Conservation (phyloP, 371 early-diverging fungal species). For the Mortierella sp. region DNA sequence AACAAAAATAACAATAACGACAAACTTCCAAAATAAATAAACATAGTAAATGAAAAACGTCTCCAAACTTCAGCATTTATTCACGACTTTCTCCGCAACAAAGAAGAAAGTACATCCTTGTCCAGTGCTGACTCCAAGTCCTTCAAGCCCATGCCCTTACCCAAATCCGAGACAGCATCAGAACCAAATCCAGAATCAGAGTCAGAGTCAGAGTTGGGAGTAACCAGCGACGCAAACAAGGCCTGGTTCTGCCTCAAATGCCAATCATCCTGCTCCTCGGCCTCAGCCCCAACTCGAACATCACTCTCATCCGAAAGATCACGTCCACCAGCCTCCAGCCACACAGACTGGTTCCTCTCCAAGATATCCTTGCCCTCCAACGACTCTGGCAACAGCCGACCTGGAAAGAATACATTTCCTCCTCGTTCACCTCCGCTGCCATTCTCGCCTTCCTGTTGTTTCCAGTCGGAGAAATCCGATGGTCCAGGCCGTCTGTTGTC, state of each 20-base stretch:
- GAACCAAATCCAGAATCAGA: neutral
- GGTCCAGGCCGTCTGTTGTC: neutral
- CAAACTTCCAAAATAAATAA: neutral
- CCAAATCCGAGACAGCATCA: neutral
- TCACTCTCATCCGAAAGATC: slow-evolving; percentile 19
- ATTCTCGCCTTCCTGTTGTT: neutral
- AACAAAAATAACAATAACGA: neutral
- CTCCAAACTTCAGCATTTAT: neutral
- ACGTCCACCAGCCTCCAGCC: slow-evolving; percentile 37
- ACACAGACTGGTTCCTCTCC: slow-evolving; percentile 46
- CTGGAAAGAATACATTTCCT: slow-evolving; percentile 21
- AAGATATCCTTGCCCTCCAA: slow-evolving; percentile 33
- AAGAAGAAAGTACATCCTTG: neutral
- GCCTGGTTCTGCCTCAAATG: slow-evolving; percentile 45
- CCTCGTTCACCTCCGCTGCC: neutral
- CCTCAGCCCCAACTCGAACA: neutral
- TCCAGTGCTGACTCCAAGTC: neutral
- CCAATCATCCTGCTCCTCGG: slow-evolving; percentile 24
- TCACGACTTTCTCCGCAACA: neutral
- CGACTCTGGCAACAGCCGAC: slow-evolving; percentile 30
- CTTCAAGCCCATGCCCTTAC: too few relatives aligned
- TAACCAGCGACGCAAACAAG: slow-evolving; percentile 24
- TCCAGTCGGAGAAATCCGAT: neutral
- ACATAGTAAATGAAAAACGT: neutral
- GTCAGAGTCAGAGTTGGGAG: neutral